Conservation (phyloP, 345 rosid species). For the Sapria himalayana region DNA sequence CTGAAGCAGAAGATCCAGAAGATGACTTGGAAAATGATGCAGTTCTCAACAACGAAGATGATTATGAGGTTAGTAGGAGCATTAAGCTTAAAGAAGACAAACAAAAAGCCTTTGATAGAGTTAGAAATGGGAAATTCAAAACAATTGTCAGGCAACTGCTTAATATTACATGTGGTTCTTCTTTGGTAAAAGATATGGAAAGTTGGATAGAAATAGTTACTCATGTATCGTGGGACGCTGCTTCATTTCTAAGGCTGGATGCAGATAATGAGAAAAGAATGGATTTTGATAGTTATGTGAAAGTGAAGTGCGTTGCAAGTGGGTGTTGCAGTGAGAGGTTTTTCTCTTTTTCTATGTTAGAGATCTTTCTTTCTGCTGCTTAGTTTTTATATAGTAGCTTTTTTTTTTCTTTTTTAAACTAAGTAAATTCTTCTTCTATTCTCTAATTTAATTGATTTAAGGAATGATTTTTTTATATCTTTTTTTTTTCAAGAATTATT, state of each 20-base stretch:
- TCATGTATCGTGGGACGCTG: conserved; percentile 79
- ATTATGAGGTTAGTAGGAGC: conserved; percentile 30
- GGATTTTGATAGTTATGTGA: conserved; percentile 41
- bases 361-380: neutral
- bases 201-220: conserved; percentile 58
- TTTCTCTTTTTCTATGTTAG: neutral
- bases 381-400: too few relatives aligned
- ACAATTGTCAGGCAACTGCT: conserved; percentile 38
- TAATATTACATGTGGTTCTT: conserved; percentile 24
- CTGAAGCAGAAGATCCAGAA: conserved; percentile 51
- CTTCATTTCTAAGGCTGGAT: conserved; percentile 47
- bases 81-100: conserved; percentile 34
- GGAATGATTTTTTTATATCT: too few relatives aligned
- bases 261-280: conserved; percentile 32
- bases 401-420: too few relatives aligned
- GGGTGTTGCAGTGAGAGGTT: conserved; percentile 63
- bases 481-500: too few relatives aligned
- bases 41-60: conserved; percentile 38
- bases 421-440: too few relatives aligned
- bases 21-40: conserved; percentile 34
- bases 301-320: conserved; percentile 87
- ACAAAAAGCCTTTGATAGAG: conserved; percentile 33
- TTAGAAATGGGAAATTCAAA: conserved; percentile 53
- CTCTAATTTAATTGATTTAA: too few relatives aligned
- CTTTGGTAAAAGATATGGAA: conserved; percentile 18